A percentile compares a stretch with the other conserved stretches of the same genome.
Evolutionary conservation across 257 asterid species (phyloP).

Genomic region (Forsythia viridissima): DNA sequence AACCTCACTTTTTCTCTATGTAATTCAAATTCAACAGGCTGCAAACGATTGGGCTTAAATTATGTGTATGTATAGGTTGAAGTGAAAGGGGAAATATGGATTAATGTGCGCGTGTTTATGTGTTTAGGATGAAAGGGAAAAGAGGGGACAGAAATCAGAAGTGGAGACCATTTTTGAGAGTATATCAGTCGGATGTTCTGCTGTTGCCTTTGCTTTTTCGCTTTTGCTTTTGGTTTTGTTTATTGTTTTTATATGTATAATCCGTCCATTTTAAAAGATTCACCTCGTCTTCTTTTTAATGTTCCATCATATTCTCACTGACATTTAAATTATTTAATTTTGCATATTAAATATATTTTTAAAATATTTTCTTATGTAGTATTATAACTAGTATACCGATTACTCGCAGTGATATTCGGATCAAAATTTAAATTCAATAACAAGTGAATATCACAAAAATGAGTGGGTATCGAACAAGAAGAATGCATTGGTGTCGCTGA

Average conservation of each 20-base stretch:
- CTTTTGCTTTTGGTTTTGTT: not conserved
- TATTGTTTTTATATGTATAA: not conserved
- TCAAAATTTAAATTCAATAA: too few relatives aligned
- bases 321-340: too few relatives aligned
- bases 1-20: not conserved
- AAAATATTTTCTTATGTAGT: too few relatives aligned
- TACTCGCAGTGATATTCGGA: too few relatives aligned
- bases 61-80: conserved; percentile 3
- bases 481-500: too few relatives aligned
- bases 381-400: too few relatives aligned
- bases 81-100: conserved; percentile 21
- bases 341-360: too few relatives aligned
- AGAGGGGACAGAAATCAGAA: conserved; percentile 42
- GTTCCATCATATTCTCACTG: not conserved
- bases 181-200: conserved; percentile 37
- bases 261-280: conserved; percentile 6
- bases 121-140: conserved; percentile 29
- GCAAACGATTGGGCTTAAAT: conserved; percentile 6
- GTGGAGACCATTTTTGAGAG: conserved; percentile 57
- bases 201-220: conserved; percentile 13
- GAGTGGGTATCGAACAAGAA: too few relatives aligned
- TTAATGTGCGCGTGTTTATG: conserved; percentile 13
- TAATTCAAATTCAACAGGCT: conserved; percentile 10
- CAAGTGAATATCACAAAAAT: too few relatives aligned
- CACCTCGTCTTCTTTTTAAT: not conserved